Evolutionary conservation across 148 eudicot genomes (phyloP).

Genomic region (Cornus kousa): DNA sequence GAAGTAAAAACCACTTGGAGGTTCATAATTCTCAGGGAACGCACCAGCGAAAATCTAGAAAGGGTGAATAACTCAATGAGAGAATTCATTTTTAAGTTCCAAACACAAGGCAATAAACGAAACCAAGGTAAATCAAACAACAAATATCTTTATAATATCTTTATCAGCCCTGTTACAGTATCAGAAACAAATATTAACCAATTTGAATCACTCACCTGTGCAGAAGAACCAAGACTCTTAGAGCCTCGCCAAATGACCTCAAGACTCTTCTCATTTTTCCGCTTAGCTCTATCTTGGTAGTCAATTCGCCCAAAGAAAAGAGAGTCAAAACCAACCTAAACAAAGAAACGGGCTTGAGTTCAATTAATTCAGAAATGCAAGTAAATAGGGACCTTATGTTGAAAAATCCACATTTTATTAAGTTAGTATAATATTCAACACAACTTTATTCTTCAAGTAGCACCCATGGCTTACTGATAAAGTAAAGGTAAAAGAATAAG

Average conservation of each 20-base stretch:
- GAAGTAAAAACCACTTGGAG: conserved; percentile 77
- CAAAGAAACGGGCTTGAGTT: conserved; percentile 13
- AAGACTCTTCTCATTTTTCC: conserved; percentile 76
- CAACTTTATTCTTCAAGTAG: background rate
- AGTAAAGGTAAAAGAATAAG: background rate
- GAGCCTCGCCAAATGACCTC: conserved; percentile 97
- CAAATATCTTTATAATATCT: background rate
- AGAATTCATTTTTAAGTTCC: background rate
- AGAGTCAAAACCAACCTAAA: conserved; percentile 97
- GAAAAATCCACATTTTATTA: background rate
- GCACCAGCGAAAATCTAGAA: conserved; percentile 87
- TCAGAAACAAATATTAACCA: background rate
- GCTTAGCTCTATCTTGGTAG: conserved; percentile 88
- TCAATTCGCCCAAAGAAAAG: conserved; percentile 89
- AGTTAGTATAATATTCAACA: too few species aligned
- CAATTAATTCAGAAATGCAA: background rate
- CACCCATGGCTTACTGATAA: conserved; percentile 7
- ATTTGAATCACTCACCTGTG: conserved; percentile 48
- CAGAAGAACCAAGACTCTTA: conserved; percentile 71
- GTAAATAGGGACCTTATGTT: background rate
- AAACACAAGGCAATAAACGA: background rate
- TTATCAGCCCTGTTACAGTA: background rate
- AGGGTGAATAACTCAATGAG: background rate
- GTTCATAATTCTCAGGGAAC: conserved; percentile 73
- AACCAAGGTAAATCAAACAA: too few species aligned